phyloP scores from a whole-genome alignment of 73 alveolate species.

The Paramecium tetraurelia region DNA sequence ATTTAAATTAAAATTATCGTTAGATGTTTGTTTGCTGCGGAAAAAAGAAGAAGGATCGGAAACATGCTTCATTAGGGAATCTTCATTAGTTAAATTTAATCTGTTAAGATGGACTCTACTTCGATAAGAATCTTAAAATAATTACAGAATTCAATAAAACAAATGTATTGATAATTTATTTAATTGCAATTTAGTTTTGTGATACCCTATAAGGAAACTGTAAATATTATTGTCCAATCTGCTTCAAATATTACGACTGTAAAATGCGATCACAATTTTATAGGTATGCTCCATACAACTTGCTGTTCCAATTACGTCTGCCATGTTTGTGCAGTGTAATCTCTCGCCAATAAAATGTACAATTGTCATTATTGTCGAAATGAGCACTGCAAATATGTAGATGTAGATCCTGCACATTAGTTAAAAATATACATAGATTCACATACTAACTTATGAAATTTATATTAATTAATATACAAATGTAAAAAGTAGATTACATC shows the following conservation, averaged over 20 bases:
- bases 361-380: slow-evolving; percentile 35
- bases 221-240: slow-evolving; percentile 31
- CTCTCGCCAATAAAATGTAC: not conserved
- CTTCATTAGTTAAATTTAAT: slow-evolving; percentile 27
- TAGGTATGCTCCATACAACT: slow-evolving; percentile 15
- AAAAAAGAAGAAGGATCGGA: slow-evolving; percentile 3
- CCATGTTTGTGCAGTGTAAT: slow-evolving; percentile 32
- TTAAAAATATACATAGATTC: slow-evolving; percentile 25
- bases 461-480: not conserved
- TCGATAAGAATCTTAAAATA: slow-evolving; percentile 33
- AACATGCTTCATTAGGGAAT: not conserved
- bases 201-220: not conserved
- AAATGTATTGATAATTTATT: not conserved
- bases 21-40: slow-evolving; percentile 17
- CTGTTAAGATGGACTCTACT: slow-evolving; percentile 9
- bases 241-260: slow-evolving; percentile 20
- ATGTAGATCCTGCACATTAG: slow-evolving; percentile 12
- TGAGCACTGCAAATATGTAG: slow-evolving; percentile 5
- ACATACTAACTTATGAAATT: slow-evolving; percentile 6
- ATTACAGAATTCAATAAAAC: slow-evolving; percentile 39
- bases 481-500: slow-evolving; percentile 50
- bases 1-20: not conserved
- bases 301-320: slow-evolving; percentile 11
- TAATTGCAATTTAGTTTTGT: not conserved
- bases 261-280: not conserved